Conservation (phyloP, 2,329 filamentous ascomycete genomes). For the Penicillium sp. region DNA sequence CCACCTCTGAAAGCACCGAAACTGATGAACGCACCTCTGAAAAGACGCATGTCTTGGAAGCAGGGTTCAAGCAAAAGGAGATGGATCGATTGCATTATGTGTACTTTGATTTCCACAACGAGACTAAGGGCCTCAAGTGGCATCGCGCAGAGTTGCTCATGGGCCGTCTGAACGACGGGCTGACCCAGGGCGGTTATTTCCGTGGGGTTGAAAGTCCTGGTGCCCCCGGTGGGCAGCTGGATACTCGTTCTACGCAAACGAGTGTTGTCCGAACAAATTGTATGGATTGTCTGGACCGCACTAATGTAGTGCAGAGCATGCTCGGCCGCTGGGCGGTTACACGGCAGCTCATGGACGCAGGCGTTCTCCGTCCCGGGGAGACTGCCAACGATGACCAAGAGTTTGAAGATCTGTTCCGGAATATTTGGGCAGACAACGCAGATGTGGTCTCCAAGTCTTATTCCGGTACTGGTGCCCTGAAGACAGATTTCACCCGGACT, state of each 20-base stretch:
- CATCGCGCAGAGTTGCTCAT: slow-evolving; percentile 85
- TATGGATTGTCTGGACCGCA: slow-evolving; percentile 98
- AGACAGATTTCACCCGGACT: slow-evolving; percentile 96
- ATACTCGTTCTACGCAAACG: slow-evolving; percentile 76
- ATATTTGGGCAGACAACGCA: slow-evolving; percentile 97
- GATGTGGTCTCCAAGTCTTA: slow-evolving; percentile 92
- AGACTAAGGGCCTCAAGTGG: slow-evolving; percentile 94
- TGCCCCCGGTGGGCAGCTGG: slow-evolving; percentile 66
- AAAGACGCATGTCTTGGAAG: slow-evolving; percentile 77
- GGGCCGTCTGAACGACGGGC: slow-evolving; percentile 72
- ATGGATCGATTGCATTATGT: slow-evolving; percentile 90
- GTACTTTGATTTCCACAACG: slow-evolving; percentile 98
- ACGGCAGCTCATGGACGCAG: slow-evolving; percentile 81
- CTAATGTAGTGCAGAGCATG: slow-evolving; percentile 98
- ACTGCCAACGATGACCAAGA: slow-evolving; percentile 73
- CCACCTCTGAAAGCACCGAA: slow-evolving; percentile 64
- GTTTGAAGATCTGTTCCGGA: slow-evolving; percentile 91
- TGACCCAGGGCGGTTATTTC: slow-evolving; percentile 85
- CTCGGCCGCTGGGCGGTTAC: slow-evolving; percentile 85
- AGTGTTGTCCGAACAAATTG: slow-evolving; percentile 96
- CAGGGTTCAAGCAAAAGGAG: slow-evolving; percentile 55
- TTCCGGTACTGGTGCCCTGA: slow-evolving; percentile 92
- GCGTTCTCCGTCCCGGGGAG: slow-evolving; percentile 72
- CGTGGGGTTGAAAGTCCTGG: slow-evolving; percentile 82
- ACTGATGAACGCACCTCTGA: slow-evolving; percentile 67